phyloP scores from a whole-genome alignment of 2,329 filamentous ascomycete species.

The Drechslerella coelobrocha region DNA sequence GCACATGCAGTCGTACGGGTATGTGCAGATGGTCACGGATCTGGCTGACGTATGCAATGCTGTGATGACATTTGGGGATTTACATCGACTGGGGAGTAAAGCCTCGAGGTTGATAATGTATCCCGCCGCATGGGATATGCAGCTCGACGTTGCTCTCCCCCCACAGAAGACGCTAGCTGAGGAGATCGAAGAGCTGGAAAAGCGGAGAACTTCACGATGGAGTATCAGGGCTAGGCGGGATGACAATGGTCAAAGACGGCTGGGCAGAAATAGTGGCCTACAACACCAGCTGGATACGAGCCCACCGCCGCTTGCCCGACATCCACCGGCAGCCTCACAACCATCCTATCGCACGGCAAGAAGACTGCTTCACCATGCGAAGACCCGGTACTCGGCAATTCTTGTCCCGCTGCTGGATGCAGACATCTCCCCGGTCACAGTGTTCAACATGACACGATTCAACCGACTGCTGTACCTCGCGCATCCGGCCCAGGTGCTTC shows the following conservation, averaged over 20 bases:
- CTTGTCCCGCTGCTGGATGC: slow-evolving; percentile 14
- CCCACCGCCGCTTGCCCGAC: slow-evolving; percentile 14
- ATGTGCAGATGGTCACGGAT: slow-evolving; percentile 47
- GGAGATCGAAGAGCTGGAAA: slow-evolving; percentile 1
- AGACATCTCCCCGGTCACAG: slow-evolving; percentile 32
- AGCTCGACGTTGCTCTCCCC: slow-evolving; percentile 29
- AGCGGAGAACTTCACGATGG: background rate
- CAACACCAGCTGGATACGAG: slow-evolving; percentile 1
- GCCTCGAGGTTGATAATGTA: slow-evolving; percentile 52
- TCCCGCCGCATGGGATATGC: slow-evolving; percentile 51
- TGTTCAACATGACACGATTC: slow-evolving; percentile 51
- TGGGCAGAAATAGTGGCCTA: background rate
- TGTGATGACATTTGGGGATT: slow-evolving; percentile 51
- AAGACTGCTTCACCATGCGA: slow-evolving; percentile 49
- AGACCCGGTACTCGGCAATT: slow-evolving; percentile 46
- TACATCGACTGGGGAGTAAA: slow-evolving; percentile 42
- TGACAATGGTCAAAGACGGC: background rate
- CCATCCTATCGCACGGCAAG: slow-evolving; percentile 49
- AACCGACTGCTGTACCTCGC: slow-evolving; percentile 51
- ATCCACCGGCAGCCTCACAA: background rate
- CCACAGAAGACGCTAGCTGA: slow-evolving; percentile 9
- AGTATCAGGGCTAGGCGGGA: background rate
- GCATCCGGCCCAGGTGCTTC: slow-evolving; percentile 46
- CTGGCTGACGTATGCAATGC: slow-evolving; percentile 50
- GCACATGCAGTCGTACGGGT: slow-evolving; percentile 26